Base-by-base conservation (phyloP, 2,329 filamentous ascomycete genomes). In the Knufia fluminis region DNA sequence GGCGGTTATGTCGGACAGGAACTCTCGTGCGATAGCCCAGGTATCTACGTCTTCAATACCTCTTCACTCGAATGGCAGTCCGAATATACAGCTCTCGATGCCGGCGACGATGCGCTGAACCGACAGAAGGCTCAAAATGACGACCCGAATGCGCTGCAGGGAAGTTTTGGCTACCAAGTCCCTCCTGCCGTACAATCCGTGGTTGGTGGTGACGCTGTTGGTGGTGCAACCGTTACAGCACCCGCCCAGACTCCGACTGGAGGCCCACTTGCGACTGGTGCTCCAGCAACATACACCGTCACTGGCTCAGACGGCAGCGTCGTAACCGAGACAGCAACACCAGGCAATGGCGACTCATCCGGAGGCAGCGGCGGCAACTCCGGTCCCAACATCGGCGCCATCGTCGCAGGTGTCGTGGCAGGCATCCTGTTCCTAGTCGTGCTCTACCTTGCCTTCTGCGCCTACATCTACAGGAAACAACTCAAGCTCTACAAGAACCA, bases 1-100 rank as follows among this genome's bases (percentile, higher is more conserved):
- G 87, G 87, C 22, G 87, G 87, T 9, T 83, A 79, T 55, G 75
- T 82, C 6, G 80, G 79, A 2, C 66, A 71, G 22, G 68, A 79
- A 9, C 69, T 79, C 40, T 74, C 69, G 2, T 87, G 84, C 62
- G 84, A 88, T 57, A 76, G 68, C 14, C 80, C 81, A 0, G 82
- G 83, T 1, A 73, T 88, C 52, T 87, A 86, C 61, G 78, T 87
- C 22, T 91, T 88, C 68, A 89, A 94, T 60, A 69, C 89, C 46
- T 84, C 79, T 8, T 78, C 76, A 31, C 73, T 81, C 1, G 61
- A 74, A 46, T 94, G 88, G 88, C 70, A 82, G 50, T 75, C 79
- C 19, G 72, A 74, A 2, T 94, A 91, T 62, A 78, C 81, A 35
- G 83, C 86, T 0, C 67, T 75, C 0, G 81, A 77, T 62, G 72